Evolutionary conservation across 2,329 filamentous ascomycete genomes (phyloP).

Genomic region (Orbilia javanica): DNA sequence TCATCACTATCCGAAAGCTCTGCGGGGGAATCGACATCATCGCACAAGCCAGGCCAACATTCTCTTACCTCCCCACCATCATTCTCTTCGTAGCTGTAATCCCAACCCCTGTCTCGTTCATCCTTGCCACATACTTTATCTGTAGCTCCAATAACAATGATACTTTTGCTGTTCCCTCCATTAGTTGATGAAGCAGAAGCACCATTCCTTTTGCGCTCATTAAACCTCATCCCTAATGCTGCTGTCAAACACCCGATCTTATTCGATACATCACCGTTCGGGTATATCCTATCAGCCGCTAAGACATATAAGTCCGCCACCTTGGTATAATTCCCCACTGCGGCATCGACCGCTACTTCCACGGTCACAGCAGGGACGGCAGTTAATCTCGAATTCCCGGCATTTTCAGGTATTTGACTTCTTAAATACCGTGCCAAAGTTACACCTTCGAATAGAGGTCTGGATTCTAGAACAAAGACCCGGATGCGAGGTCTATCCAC

Average conservation of each 20-base stretch:
- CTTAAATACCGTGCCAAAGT: conserved; percentile 50
- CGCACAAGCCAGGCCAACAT: conserved; percentile 37
- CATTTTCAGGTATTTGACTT: conserved; percentile 25
- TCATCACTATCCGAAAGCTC: conserved; percentile 16
- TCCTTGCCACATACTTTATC: conserved; percentile 56
- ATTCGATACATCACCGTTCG: conserved; percentile 55
- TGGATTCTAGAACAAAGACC: conserved; percentile 50
- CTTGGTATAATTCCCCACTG: conserved; percentile 54
- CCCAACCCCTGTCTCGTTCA: conserved; percentile 53
- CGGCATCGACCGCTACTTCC: conserved; percentile 57
- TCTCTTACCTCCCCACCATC: conserved; percentile 49
- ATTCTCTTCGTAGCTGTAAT: conserved; percentile 57
- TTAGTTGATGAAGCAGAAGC: background rate
- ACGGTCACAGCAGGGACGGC: conserved; percentile 36
- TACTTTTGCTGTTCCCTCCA: conserved; percentile 31
- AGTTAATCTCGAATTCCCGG: background rate
- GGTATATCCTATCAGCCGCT: conserved; percentile 57
- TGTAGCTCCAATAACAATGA: conserved; percentile 51
- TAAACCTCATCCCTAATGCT: conserved; percentile 48
- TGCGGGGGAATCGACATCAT: conserved; percentile 29
- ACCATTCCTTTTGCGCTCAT: conserved; percentile 23
- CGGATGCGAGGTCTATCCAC: conserved; percentile 41
- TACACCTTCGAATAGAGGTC: conserved; percentile 53
- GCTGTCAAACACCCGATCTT: conserved; percentile 54
- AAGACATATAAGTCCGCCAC: conserved; percentile 54